phyloP scores from a whole-genome alignment of 257 asterid genomes.

The Solanum stenotomum region DNA sequence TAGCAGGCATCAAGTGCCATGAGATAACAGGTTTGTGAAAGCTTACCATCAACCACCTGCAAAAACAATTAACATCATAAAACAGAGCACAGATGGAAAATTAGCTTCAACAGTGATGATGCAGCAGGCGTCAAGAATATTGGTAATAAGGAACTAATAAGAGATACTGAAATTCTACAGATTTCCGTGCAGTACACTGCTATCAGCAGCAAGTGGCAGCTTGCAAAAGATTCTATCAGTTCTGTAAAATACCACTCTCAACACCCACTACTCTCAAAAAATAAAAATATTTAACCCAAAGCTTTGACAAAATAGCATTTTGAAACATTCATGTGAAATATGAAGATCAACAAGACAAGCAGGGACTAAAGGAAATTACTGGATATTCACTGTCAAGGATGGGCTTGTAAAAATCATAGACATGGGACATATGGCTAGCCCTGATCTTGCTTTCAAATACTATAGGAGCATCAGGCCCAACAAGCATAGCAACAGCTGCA shows the following conservation, averaged over 20 bases:
- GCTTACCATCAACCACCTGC: constrained; percentile 98
- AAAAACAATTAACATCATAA: not conserved
- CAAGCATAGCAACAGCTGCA: constrained; percentile 92
- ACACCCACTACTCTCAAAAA: not conserved
- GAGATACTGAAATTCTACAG: not conserved
- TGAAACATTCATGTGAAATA: constrained; percentile 3
- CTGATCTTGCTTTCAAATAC: constrained; percentile 91
- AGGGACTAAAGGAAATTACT: constrained; percentile 32
- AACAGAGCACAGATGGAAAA: not conserved
- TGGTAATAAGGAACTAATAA: not conserved
- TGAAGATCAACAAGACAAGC: not conserved
- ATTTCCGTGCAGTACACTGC: not conserved
- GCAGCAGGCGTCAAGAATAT: not conserved
- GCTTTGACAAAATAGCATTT: not conserved
- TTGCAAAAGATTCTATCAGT: not conserved
- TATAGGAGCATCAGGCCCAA: constrained; percentile 99
- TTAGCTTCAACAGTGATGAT: not conserved
- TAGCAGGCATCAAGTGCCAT: constrained; percentile 98
- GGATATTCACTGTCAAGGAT: constrained; percentile 99
- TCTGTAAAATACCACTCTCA: not conserved
- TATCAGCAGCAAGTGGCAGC: not conserved
- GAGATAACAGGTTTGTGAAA: constrained; percentile 96
- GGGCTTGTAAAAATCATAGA: constrained; percentile 95
- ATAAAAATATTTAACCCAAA: not conserved
- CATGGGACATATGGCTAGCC: constrained; percentile 96